Percentiles rank a stretch among this genome's conserved stretches.
Evolutionary conservation across 2,329 filamentous ascomycete genomes (phyloP).

Genomic region (Arthrobotrys pseudoclavata): DNA sequence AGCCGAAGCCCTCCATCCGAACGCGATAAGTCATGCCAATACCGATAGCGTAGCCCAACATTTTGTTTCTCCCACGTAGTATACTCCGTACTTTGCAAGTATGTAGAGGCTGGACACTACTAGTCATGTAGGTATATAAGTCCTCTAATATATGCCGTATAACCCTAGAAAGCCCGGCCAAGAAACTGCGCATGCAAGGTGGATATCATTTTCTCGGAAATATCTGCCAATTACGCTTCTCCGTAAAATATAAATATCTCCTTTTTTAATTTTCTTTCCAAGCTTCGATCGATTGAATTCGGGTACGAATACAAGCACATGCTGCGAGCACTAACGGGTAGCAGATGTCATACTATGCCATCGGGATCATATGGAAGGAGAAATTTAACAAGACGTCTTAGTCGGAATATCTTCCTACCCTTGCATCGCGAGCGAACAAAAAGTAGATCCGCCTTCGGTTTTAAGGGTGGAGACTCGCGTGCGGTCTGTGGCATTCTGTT

Average conservation of each 20-base stretch:
- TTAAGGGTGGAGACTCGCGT: constrained; percentile 25
- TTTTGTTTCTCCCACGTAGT: constrained; percentile 2
- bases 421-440: background rate
- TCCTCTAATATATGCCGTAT: constrained; percentile 8
- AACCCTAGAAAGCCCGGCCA: constrained; percentile 12
- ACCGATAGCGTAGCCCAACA: background rate
- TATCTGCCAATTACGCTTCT: constrained; percentile 23
- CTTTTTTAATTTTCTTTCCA: background rate
- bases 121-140: constrained; percentile 6
- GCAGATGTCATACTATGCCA: constrained; percentile 18
- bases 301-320: constrained; percentile 37
- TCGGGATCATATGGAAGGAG: constrained; percentile 1
- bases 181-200: constrained; percentile 15
- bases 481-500: constrained; percentile 23
- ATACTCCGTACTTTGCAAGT: background rate
- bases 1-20: constrained; percentile 51
- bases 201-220: constrained; percentile 38
- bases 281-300: constrained; percentile 26
- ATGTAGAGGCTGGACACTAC: background rate
- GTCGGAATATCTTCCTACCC: constrained; percentile 41
- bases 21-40: constrained; percentile 22
- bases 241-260: constrained; percentile 7
- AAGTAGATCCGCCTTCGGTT: constrained; percentile 9
- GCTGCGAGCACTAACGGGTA: background rate
- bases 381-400: constrained; percentile 26